A percentile compares a stretch with the other conserved stretches of the same genome.
phyloP scores from a whole-genome alignment of 129 eudicot genomes.

The Solidago caesia region DNA sequence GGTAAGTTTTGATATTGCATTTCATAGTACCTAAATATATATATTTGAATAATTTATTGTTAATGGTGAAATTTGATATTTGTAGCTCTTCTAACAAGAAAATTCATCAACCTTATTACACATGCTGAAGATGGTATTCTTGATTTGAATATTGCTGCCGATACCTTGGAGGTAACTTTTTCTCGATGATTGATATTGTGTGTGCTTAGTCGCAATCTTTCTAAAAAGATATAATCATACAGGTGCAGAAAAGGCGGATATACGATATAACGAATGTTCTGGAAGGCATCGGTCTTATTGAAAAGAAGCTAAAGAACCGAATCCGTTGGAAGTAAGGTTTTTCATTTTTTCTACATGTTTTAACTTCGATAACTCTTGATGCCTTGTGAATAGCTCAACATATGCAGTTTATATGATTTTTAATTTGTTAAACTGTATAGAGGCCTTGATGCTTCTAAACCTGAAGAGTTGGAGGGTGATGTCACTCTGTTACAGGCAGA shows the following conservation, averaged over 20 bases:
- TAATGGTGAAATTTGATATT: not conserved
- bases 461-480: constrained; percentile 69
- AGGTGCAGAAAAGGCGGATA: constrained; percentile 96
- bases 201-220: not conserved
- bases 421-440: constrained; percentile 37
- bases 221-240: constrained; percentile 21
- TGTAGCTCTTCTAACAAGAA: constrained; percentile 86
- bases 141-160: constrained; percentile 95
- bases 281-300: constrained; percentile 97
- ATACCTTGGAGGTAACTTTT: constrained; percentile 70
- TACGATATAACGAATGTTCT: constrained; percentile 97
- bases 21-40: not conserved
- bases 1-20: constrained; percentile 41
- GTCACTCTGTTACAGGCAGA: constrained; percentile 66
- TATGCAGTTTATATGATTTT: not conserved
- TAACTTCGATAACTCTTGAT: not conserved
- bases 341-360: not conserved
- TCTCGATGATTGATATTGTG: not conserved
- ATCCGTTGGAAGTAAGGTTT: constrained; percentile 93
- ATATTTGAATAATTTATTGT: not conserved
- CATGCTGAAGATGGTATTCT: constrained; percentile 95
- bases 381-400: not conserved
- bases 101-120: constrained; percentile 73
- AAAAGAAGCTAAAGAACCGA: constrained; percentile 91
- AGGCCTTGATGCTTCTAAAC: constrained; percentile 83